These are phyloP conservation scores for Psilocybe subaeruginosa DNA, from an alignment of 768 basidiomycete genomes.

Conservation along the genomic window DNA sequence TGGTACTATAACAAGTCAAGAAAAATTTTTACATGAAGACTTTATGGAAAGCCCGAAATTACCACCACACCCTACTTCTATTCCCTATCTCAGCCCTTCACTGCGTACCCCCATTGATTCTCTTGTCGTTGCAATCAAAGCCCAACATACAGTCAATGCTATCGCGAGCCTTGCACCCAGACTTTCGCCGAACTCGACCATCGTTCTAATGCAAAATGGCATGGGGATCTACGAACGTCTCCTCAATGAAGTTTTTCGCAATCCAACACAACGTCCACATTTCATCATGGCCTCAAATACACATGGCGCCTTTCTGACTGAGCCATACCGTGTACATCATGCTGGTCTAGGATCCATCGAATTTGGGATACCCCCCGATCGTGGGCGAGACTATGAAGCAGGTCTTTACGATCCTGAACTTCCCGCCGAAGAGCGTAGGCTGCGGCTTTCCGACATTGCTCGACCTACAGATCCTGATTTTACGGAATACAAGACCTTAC, in stretches of 20 bases:
- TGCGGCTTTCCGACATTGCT: slow-evolving; percentile 57
- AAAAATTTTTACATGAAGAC: slow-evolving; percentile 49
- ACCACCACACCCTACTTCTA: background rate
- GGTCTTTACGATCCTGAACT: slow-evolving; percentile 39
- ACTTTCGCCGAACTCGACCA: slow-evolving; percentile 68
- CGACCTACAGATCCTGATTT: slow-evolving; percentile 38
- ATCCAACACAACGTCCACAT: slow-evolving; percentile 74
- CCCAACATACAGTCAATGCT: slow-evolving; percentile 61
- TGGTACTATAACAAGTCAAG: slow-evolving; percentile 44
- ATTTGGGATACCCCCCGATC: slow-evolving; percentile 83
- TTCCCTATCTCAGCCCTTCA: background rate
- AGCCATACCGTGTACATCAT: slow-evolving; percentile 62
- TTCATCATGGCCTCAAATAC: slow-evolving; percentile 85
- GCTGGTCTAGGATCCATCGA: slow-evolving; percentile 69
- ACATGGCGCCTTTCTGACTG: slow-evolving; percentile 72
- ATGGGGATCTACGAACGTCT: slow-evolving; percentile 91
- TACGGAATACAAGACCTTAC: slow-evolving; percentile 60
- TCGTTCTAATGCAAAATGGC: slow-evolving; percentile 94
- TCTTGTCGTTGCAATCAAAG: slow-evolving; percentile 84
- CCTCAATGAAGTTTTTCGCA: slow-evolving; percentile 66
- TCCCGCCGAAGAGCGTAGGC: slow-evolving; percentile 39
- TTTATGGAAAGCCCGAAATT: slow-evolving; percentile 26
- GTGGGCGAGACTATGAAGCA: slow-evolving; percentile 65
- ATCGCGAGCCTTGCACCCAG: slow-evolving; percentile 64
- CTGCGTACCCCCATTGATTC: slow-evolving; percentile 57